Conservation (phyloP, 176 grass and related monocot species). For the Carex kokanica region DNA sequence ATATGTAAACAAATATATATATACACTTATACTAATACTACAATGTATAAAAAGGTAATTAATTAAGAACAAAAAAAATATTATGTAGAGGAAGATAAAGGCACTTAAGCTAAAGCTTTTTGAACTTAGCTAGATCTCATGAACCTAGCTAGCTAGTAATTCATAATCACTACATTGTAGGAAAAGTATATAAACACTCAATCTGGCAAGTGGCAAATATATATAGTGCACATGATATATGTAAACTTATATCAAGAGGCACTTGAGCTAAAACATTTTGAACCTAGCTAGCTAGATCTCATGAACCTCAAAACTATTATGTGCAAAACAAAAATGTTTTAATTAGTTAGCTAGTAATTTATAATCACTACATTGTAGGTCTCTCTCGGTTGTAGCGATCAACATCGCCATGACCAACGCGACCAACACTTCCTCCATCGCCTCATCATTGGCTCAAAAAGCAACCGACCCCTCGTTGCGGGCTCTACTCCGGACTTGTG, state of each 20-base stretch:
- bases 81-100: neutral
- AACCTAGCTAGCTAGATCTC: neutral
- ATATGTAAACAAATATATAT: neutral
- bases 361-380: slow-evolving; percentile 1
- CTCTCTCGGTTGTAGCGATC: slow-evolving; percentile 62
- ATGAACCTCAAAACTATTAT: neutral
- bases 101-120: neutral
- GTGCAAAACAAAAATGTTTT: neutral
- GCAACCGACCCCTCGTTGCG: slow-evolving; percentile 22
- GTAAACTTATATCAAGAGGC: too few relatives aligned
- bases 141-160: neutral
- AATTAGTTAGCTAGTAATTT: neutral
- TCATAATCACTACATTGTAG: too few relatives aligned
- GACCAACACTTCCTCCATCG: slow-evolving; percentile 39
- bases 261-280: neutral
- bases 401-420: slow-evolving; percentile 51
- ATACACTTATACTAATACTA: neutral
- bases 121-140: neutral
- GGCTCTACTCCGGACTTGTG: slow-evolving; percentile 48
- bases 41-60: neutral
- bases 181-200: too few relatives aligned
- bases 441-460: slow-evolving; percentile 35
- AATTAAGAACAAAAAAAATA: neutral
- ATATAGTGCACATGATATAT: too few relatives aligned
- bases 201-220: too few relatives aligned